These are phyloP conservation scores for Pythium aristosporum DNA, from an alignment of 352 stramenopile genomes.

Conservation along the genomic window DNA sequence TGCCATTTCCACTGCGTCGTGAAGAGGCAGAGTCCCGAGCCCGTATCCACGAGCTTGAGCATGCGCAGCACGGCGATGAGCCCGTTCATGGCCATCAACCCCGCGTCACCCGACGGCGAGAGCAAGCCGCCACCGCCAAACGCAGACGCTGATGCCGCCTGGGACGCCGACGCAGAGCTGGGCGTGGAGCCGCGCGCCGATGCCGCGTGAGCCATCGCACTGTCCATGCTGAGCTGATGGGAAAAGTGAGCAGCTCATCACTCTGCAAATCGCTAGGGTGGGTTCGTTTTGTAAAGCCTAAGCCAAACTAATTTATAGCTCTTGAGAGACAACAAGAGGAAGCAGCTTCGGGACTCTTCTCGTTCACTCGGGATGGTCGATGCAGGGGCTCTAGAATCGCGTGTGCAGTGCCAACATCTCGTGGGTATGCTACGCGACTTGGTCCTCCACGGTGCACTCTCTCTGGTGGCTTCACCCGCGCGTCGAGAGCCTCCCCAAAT, in stretches of 20 bases:
- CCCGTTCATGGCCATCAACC: constrained; percentile 28
- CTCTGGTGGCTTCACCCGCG: too few species aligned
- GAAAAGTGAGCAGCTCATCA: constrained; percentile 3
- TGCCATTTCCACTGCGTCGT: constrained; percentile 84
- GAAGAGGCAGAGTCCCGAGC: constrained; percentile 73
- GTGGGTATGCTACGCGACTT: too few species aligned
- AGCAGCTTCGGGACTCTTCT: not conserved
- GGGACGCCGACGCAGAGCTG: constrained; percentile 6
- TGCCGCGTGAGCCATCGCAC: constrained; percentile 5
- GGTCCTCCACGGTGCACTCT: too few species aligned
- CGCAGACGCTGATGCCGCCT: constrained; percentile 1
- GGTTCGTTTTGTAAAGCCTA: not conserved
- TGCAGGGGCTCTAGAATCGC: too few species aligned
- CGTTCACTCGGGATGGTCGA: not conserved
- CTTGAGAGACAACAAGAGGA: not conserved
- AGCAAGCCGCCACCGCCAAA: not conserved
- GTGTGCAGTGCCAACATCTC: too few species aligned
- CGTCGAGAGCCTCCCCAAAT: not conserved
- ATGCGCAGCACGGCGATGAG: constrained; percentile 56
- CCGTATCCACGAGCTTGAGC: constrained; percentile 70
- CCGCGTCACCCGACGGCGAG: constrained; percentile 10
- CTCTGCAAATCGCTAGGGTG: not conserved
- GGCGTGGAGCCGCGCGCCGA: constrained; percentile 9
- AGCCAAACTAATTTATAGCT: not conserved
- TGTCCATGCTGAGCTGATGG: constrained; percentile 3